A percentile compares a stretch with the other conserved stretches of the same genome.
phyloP scores from a whole-genome alignment of 305 asterid genomes.

The Fraxinus greggii region DNA sequence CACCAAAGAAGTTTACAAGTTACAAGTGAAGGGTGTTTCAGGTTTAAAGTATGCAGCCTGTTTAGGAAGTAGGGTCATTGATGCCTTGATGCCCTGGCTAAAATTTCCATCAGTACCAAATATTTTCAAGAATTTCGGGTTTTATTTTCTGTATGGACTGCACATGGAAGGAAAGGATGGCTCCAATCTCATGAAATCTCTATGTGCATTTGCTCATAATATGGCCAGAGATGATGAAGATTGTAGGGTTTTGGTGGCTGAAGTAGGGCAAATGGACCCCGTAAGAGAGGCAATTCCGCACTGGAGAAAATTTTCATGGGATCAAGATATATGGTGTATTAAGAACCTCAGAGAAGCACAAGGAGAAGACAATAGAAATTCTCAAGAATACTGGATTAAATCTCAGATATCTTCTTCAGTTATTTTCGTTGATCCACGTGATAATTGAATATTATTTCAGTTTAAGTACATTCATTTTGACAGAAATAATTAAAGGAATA shows the following conservation, averaged over 20 bases:
- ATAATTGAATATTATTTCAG: conserved; percentile 10
- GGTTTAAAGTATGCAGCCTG: conserved; percentile 48
- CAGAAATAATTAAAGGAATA: background rate
- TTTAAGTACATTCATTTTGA: background rate
- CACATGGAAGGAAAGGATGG: conserved; percentile 70
- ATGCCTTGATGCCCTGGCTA: conserved; percentile 21
- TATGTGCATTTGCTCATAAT: conserved; percentile 64
- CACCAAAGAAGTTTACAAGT: conserved; percentile 36
- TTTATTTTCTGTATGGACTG: conserved; percentile 60
- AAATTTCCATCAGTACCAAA: conserved; percentile 55
- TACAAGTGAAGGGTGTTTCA: conserved; percentile 69
- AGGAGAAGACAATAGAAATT: conserved; percentile 1
- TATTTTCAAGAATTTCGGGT: conserved; percentile 59
- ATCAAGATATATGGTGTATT: conserved; percentile 82
- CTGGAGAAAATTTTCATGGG: conserved; percentile 84
- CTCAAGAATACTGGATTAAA: conserved; percentile 43
- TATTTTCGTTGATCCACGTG: conserved; percentile 94
- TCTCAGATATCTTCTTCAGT: conserved; percentile 34
- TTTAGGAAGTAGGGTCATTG: conserved; percentile 37
- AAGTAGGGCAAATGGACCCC: conserved; percentile 63
- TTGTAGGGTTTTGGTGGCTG: conserved; percentile 65
- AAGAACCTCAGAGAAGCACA: conserved; percentile 38
- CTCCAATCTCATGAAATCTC: conserved; percentile 42
- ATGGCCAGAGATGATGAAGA: conserved; percentile 48
- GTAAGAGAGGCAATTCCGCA: conserved; percentile 60